Evolutionary conservation across 495 filamentous ascomycete genomes (phyloP), one percentile per base, ranked within the genome.

Genomic region (Aspergillus nanangensis): DNA sequence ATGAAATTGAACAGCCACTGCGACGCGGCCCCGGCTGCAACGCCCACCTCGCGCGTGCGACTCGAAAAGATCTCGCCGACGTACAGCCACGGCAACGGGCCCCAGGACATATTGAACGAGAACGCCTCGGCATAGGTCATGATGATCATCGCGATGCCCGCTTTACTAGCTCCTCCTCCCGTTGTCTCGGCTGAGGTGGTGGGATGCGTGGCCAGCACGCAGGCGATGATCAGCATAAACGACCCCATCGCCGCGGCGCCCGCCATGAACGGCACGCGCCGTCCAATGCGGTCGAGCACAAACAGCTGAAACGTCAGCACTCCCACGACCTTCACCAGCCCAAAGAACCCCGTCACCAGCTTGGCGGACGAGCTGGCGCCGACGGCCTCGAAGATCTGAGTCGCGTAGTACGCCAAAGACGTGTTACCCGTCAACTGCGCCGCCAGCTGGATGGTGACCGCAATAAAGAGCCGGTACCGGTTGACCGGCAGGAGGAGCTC

Each of bases 1-100:
- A 68, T 66, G 42, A 79, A 81, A 46, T 78, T 77, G 60, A 79
- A 77, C 10, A 79, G 52, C 75, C 76, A 81, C 49, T 78, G 74
- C 0, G 75, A 75, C 0, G 76, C 68, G 0, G 72, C 70, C 0
- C 66, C 70, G 17, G 74, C 57, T 5, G 64, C 68, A 14, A 77
- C 65, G 11, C 70, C 73, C 17, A 67, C 59, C 41, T 75, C 67
- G 4, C 72, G 69, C n/a, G 71, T 69, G n/a, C 74, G 67, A 13
- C 60, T 72, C 1, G 75, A 72, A 55, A 78, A 76, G 41, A 78
- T 77, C 49, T 80, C 75, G 23, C 67, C 67, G 21, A 74, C 62
- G 43, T 77, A 77, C 7, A 69, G 46, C 66, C 62, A 62, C 5
- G 54, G 60, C 17, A 62, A 44, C 3, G 54, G 54, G 9, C 57